Evolutionary conservation across 2,329 filamentous ascomycete genomes (phyloP).

Genomic region (Colletotrichum godetiae): DNA sequence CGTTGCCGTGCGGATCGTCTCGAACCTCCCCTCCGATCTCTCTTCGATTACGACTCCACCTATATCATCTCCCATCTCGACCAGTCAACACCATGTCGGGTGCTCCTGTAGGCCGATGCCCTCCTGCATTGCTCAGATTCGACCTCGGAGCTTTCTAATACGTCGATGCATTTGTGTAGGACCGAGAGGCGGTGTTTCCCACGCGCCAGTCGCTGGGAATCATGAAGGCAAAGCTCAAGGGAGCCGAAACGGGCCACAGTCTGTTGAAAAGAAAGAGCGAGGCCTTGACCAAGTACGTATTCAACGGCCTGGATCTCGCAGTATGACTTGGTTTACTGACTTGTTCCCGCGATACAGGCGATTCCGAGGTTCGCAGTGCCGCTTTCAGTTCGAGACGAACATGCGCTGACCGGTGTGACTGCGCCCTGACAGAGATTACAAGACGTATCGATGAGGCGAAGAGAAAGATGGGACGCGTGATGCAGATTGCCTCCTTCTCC

Average conservation of each 20-base stretch:
- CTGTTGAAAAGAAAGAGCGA: slow-evolving; percentile 98
- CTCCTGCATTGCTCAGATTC: neutral
- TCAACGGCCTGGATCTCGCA: neutral
- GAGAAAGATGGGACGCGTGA: slow-evolving; percentile 98
- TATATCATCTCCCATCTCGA: neutral
- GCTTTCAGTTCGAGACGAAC: neutral
- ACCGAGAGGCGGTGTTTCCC: slow-evolving; percentile 95
- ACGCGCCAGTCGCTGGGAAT: slow-evolving; percentile 95
- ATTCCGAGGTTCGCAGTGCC: slow-evolving; percentile 76
- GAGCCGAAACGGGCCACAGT: slow-evolving; percentile 89
- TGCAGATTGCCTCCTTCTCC: slow-evolving; percentile 99
- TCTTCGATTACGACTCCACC: neutral
- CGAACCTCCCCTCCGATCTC: too few relatives aligned
- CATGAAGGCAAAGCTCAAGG: slow-evolving; percentile 99
- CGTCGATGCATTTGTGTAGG: slow-evolving; percentile 60
- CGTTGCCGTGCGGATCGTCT: neutral
- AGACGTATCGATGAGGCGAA: slow-evolving; percentile 98
- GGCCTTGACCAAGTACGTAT: slow-evolving; percentile 89
- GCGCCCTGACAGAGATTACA: slow-evolving; percentile 79
- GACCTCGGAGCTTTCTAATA: slow-evolving; percentile 5
- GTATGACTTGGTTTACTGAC: slow-evolving; percentile 3
- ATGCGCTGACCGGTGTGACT: neutral
- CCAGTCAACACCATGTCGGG: slow-evolving; percentile 48
- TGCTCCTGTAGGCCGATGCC: slow-evolving; percentile 48
- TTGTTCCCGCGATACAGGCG: slow-evolving; percentile 66